Percentiles rank a stretch among this genome's conserved stretches.
Conservation (phyloP, 164 flowering plant genomes). For the Umbilicus rupestris region DNA sequence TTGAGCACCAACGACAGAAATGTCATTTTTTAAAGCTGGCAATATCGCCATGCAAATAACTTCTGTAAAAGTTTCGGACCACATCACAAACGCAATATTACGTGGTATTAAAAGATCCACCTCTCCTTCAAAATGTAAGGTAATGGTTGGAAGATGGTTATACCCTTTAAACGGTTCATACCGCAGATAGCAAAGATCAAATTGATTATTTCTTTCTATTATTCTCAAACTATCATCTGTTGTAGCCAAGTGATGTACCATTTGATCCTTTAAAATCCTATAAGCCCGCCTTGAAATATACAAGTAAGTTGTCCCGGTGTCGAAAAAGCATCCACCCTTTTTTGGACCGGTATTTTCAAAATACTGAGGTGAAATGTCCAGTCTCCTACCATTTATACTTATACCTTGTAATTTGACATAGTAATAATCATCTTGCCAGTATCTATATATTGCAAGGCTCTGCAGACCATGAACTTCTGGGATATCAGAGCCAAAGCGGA, state of each 20-base stretch:
- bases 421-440: neutral
- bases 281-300: neutral
- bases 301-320: neutral
- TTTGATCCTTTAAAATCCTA: neutral
- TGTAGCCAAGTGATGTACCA: neutral
- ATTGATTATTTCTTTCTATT: neutral
- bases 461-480: neutral
- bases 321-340: neutral
- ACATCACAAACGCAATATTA: neutral
- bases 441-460: neutral
- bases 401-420: conserved; percentile 1
- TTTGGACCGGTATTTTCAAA: neutral
- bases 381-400: neutral
- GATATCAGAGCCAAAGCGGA: neutral
- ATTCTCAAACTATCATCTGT: neutral
- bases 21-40: neutral
- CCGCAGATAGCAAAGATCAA: neutral
- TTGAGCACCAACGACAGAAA: too few relatives aligned
- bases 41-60: neutral
- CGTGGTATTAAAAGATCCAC: neutral
- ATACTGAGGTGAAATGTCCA: neutral
- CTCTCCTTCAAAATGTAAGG: conserved; percentile 2
- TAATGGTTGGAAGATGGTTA: neutral
- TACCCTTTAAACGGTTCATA: neutral
- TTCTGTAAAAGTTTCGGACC: neutral